These are phyloP conservation scores for Colletotrichum gloeosporioides DNA, from an alignment of 2,329 filamentous ascomycete genomes.

Conservation along the genomic window DNA sequence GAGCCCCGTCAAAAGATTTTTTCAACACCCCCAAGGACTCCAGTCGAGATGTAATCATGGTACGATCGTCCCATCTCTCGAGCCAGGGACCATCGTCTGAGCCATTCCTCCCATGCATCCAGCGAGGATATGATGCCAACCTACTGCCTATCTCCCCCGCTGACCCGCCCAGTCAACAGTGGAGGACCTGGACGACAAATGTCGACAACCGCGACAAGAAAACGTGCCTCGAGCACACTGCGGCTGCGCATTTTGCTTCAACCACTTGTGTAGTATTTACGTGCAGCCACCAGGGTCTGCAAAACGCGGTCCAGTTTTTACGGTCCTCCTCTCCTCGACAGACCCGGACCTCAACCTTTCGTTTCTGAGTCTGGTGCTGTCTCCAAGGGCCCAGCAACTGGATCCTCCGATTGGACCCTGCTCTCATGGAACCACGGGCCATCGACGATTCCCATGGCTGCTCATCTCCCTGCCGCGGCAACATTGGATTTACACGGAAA, in stretches of 20 bases:
- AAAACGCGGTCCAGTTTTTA: neutral
- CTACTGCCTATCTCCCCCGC: neutral
- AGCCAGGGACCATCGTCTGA: neutral
- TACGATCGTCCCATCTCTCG: constrained; percentile 7
- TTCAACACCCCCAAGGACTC: neutral
- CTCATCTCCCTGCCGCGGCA: neutral
- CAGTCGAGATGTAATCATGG: constrained; percentile 7
- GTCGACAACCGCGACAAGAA: neutral
- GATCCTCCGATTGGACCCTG: neutral
- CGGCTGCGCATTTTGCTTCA: neutral
- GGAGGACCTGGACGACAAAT: neutral
- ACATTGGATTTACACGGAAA: neutral
- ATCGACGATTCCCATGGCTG: neutral
- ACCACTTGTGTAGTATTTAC: neutral
- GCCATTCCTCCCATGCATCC: neutral
- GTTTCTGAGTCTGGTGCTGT: neutral
- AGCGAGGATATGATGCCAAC: neutral
- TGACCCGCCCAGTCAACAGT: neutral
- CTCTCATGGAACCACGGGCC: neutral
- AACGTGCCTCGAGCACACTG: neutral
- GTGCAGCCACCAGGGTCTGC: neutral
- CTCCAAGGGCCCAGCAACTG: neutral
- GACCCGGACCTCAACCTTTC: neutral
- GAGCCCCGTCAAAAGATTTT: neutral
- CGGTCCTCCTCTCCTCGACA: neutral